Evolutionary conservation across 805 yeast species (phyloP).

Genomic region (Hanseniaspora jakobsenii): DNA sequence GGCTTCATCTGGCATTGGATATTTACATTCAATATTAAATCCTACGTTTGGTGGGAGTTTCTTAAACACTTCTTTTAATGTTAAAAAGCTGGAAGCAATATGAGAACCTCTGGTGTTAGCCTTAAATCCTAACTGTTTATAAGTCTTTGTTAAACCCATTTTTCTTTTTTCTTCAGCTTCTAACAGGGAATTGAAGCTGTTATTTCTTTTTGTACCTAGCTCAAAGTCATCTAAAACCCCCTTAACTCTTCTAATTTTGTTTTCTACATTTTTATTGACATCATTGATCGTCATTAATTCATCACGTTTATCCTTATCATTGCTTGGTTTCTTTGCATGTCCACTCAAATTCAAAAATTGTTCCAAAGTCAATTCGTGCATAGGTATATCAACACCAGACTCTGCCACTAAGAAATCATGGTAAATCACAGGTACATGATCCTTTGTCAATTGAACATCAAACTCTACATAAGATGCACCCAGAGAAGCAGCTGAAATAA

Average conservation of each 20-base stretch:
- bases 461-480: constrained; percentile 96
- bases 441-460: constrained; percentile 91
- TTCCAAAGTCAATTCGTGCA: constrained; percentile 82
- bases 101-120: constrained; percentile 86
- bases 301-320: neutral
- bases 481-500: constrained; percentile 87
- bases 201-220: too few relatives aligned
- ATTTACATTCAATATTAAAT: constrained; percentile 86
- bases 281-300: neutral
- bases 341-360: constrained; percentile 55
- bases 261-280: neutral
- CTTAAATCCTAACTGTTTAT: constrained; percentile 73
- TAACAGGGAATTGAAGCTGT: too few relatives aligned
- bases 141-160: constrained; percentile 80
- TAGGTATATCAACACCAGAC: constrained; percentile 89
- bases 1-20: constrained; percentile 91
- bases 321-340: constrained; percentile 16
- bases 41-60: constrained; percentile 77
- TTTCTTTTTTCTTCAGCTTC: too few relatives aligned
- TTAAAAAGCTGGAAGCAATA: constrained; percentile 84
- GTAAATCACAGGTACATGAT: constrained; percentile 79
- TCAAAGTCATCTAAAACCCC: neutral
- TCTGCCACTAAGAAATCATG: constrained; percentile 93
- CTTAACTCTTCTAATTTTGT: too few relatives aligned
- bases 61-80: constrained; percentile 69